Evolutionary conservation across 2,329 filamentous ascomycete species (phyloP), one percentile per base, ranked within the genome.

Genomic region (Didymella lethalis): DNA sequence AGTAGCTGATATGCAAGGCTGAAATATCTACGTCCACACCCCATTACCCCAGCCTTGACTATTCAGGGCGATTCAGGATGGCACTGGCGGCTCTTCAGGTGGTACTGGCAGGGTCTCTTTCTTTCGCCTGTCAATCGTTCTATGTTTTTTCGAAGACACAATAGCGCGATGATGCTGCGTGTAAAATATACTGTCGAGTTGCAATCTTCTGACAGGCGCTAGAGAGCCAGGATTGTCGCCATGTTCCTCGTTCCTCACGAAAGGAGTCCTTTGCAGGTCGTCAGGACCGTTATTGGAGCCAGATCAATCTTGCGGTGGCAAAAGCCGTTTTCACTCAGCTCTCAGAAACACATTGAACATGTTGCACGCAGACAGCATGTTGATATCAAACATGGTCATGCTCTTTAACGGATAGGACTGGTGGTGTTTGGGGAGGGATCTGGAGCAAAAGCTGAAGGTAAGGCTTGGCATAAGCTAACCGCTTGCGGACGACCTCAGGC

Each of bases 31-130:
- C 25, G 7, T n/a, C 14, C 12, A 28, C 8, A 7, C 12, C 25
- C 25, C 6, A 25, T 23, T 1, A 23, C 2, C 4, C 28, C 25
- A 3, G 3, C 2, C 2, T n/a, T 8, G 1, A 2, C n/a, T 5
- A 12, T n/a, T 44, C 10, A 12, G 14, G 3, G 5, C 25, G 23
- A 44, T 28, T 2, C 7, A 28, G 11, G 38, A 25, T 16, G 20
- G 12, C 2, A 7, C 16, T 2, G 25, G 20, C 38, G 18, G 7
- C 38, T 23, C 38, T 14, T 14, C 38, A 25, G 38, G 11, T 4
- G 7, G 8, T 20, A 16, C 31, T 32, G 31, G 16, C 31, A 11
- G 11, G 29, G 29, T 32, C 31, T 32, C 31, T 32, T 14, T 32
- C 31, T 32, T 14, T 14, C 12, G 11, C 31, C 2, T 14, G 8